Conservation (phyloP, 129 eudicot species). For the Lactuca saligna region DNA sequence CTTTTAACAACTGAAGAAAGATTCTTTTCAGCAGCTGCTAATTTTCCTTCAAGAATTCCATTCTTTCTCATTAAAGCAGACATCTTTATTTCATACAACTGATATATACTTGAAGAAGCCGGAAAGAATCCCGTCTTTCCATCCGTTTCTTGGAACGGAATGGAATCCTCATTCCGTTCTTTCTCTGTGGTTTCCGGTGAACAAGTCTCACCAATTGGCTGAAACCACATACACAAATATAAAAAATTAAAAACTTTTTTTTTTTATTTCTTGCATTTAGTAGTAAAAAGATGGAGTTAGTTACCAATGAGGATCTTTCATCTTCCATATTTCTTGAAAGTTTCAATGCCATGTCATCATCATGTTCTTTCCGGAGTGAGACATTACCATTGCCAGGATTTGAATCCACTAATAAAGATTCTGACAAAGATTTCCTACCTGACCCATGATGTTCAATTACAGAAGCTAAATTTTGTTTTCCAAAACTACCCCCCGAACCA, state of each 20-base stretch:
- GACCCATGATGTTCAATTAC: slow-evolving; percentile 90
- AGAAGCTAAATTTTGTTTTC: slow-evolving; percentile 78
- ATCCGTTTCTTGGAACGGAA: slow-evolving; percentile 53
- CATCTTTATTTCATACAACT: slow-evolving; percentile 65
- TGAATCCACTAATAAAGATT: slow-evolving; percentile 68
- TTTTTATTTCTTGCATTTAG: too few species aligned
- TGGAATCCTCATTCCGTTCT: slow-evolving; percentile 43
- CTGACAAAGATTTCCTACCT: slow-evolving; percentile 84
- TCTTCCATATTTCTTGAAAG: slow-evolving; percentile 53
- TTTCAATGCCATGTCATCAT: slow-evolving; percentile 53
- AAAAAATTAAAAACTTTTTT: background rate
- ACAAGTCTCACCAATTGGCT: slow-evolving; percentile 54
- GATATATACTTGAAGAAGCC: slow-evolving; percentile 56
- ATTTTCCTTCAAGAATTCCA: slow-evolving; percentile 83
- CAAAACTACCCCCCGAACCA: slow-evolving; percentile 51
- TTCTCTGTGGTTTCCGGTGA: slow-evolving; percentile 43
- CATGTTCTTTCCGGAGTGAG: slow-evolving; percentile 77
- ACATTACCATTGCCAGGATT: slow-evolving; percentile 69
- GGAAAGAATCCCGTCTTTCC: slow-evolving; percentile 42
- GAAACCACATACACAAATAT: slow-evolving; percentile 18
- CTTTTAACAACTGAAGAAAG: slow-evolving; percentile 54
- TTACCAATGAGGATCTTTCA: slow-evolving; percentile 57
- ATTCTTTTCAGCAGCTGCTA: slow-evolving; percentile 83
- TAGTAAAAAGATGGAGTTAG: too few species aligned
- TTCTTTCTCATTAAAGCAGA: slow-evolving; percentile 63